Percentiles rank a stretch among this genome's conserved stretches.
Evolutionary conservation across 192 early-diverging fungal species (phyloP).

Genomic region (Backusella australiensis): DNA sequence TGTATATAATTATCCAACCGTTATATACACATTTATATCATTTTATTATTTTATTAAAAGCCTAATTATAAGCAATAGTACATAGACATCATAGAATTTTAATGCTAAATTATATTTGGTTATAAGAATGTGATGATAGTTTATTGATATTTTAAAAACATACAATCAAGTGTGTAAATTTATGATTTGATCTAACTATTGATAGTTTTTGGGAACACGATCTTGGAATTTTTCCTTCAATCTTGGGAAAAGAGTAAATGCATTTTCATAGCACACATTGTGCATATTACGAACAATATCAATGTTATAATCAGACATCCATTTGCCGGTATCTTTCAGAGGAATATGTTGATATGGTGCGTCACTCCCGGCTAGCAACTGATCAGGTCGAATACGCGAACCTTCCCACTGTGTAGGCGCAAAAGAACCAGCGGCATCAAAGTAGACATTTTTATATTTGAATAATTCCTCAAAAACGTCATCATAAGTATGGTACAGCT

Average conservation of each 20-base stretch:
- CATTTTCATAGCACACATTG: neutral
- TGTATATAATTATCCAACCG: too few relatives aligned
- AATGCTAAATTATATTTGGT: too few relatives aligned
- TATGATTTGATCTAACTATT: neutral
- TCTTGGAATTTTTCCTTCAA: neutral
- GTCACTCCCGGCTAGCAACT: neutral
- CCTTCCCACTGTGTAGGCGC: neutral
- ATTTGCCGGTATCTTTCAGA: neutral
- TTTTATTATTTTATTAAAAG: too few relatives aligned
- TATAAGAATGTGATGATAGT: too few relatives aligned
- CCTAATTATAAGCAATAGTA: too few relatives aligned
- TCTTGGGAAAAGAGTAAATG: neutral
- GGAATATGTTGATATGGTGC: neutral
- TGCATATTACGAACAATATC: neutral
- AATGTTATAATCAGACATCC: neutral
- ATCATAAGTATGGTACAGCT: neutral
- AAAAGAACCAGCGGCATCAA: neutral
- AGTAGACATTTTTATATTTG: neutral
- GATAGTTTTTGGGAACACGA: too few relatives aligned
- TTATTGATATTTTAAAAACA: too few relatives aligned
- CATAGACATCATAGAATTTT: too few relatives aligned
- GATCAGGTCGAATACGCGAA: neutral
- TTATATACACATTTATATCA: too few relatives aligned
- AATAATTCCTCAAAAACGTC: neutral
- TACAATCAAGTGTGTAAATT: neutral